Evolutionary conservation across 2,329 filamentous ascomycete species (phyloP).

Genomic region (Tolypocladium nubicola): DNA sequence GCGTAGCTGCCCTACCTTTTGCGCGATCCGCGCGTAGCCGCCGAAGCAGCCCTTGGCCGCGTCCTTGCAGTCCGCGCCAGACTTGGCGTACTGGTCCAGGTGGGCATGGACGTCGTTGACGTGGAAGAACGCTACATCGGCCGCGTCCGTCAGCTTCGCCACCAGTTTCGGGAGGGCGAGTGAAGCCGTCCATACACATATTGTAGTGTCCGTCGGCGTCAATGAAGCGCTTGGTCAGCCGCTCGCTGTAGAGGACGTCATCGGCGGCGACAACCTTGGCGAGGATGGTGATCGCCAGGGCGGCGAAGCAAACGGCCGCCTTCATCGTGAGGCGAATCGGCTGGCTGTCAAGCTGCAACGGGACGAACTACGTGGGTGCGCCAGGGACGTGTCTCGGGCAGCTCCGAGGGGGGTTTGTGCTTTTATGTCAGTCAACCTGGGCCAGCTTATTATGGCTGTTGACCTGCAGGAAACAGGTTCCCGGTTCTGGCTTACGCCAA

Average conservation of each 20-base stretch:
- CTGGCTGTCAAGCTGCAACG: background rate
- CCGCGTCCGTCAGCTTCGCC: background rate
- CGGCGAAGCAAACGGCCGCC: background rate
- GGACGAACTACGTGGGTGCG: background rate
- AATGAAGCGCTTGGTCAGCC: background rate
- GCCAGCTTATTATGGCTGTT: no score
- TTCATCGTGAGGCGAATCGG: background rate
- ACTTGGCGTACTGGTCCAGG: slow-evolving; percentile 50
- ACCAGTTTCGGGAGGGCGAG: background rate
- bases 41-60: slow-evolving; percentile 49
- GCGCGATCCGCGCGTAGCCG: slow-evolving; percentile 55
- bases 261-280: background rate
- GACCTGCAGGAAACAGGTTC: no score
- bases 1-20: slow-evolving; percentile 44
- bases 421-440: background rate
- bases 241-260: background rate
- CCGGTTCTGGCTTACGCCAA: no score
- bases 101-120: slow-evolving; percentile 61
- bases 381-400: background rate
- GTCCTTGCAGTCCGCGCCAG: slow-evolving; percentile 50
- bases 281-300: background rate
- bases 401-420: background rate
- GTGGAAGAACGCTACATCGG: slow-evolving; percentile 47
- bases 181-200: background rate
- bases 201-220: background rate